Evolutionary conservation across 1,139 yeast species (phyloP), one percentile per base, ranked within the genome.

Genomic region (Hyphopichia wangnamkhiaoensis): DNA sequence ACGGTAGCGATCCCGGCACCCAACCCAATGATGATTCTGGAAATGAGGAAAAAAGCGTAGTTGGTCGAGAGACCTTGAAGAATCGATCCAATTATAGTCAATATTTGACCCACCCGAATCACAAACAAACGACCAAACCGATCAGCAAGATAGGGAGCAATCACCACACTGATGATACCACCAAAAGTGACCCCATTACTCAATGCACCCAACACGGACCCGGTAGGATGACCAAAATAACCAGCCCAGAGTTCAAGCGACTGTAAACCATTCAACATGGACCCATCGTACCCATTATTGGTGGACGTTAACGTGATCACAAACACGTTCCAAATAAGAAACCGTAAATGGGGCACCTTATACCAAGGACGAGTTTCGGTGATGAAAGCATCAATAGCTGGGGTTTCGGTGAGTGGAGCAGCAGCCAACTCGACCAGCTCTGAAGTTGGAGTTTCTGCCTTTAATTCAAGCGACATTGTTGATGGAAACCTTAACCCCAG

Each of bases 271-370:
- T 76, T 77, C 56, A 76, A 56, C 61, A 76, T 59, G 4, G 76
- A 68, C 31, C 79, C 77, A 56, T 77, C 82, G 45, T 65, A 77
- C 19, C 82, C 82, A 33, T 65, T 68, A 45, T 69, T 72, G 26
- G 79, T 71, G 20, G 78, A 67, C 10, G 77, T 59, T 28, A 76
- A 53, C 25, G 77, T 61, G 26, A 73, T 62, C 27, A 70, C 51
- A 16, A 73, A 54, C 16, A 76, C 51, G 15, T 65, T 46, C 20
- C 59, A 37, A 44, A 71, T 70, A 42, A 76, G 61, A 31, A 48
- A 44, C 6, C 63, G 44, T 35, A 76, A 53, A 43, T 74, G 70
- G 7, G 63, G 56, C 29, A 63, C 61, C 18, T 46, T 48, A 37
- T 43, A 54, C 56, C 24, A 21, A 10, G 24, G 24, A 7, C 24